Conservation (phyloP, 257 asterid genomes). For the Coffea canephora region DNA sequence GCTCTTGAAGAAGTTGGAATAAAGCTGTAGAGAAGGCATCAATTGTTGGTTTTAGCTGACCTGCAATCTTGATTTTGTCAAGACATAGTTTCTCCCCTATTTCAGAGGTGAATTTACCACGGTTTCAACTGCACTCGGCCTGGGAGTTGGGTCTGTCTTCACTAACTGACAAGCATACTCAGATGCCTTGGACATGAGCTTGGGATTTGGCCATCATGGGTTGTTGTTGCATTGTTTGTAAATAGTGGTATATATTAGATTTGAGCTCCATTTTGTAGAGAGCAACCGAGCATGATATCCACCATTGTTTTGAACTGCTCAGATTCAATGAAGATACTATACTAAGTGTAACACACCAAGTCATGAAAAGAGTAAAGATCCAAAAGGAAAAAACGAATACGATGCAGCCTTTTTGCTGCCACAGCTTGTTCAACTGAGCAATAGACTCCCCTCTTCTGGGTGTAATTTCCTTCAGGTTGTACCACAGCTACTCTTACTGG, state of each 20-base stretch:
- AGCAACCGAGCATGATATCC: constrained; percentile 31
- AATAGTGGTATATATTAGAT: constrained; percentile 52
- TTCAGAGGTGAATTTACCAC: constrained; percentile 14
- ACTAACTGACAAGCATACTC: constrained; percentile 17
- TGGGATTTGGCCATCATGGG: constrained; percentile 19
- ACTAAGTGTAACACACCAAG: constrained; percentile 32
- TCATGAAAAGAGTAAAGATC: constrained; percentile 16
- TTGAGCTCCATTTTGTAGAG: constrained; percentile 61
- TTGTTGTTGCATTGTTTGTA: constrained; percentile 52
- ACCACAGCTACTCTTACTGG: not conserved
- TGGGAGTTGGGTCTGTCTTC: constrained; percentile 15
- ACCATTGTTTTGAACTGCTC: constrained; percentile 40
- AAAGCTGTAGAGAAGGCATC: constrained; percentile 28
- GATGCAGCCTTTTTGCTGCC: constrained; percentile 17
- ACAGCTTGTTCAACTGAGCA: not conserved
- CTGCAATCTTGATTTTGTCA: constrained; percentile 15
- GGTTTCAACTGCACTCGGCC: constrained; percentile 4
- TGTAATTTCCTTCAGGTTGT: not conserved
- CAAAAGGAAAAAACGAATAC: constrained; percentile 17
- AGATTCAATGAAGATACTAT: constrained; percentile 29
- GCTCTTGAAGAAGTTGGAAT: constrained; percentile 64
- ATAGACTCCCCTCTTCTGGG: not conserved
- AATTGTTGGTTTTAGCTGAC: constrained; percentile 16
- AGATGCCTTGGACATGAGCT: constrained; percentile 20
- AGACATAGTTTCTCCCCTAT: not conserved